phyloP scores from a whole-genome alignment of 2,329 filamentous ascomycete species.

The Trichoderma oligosporum region DNA sequence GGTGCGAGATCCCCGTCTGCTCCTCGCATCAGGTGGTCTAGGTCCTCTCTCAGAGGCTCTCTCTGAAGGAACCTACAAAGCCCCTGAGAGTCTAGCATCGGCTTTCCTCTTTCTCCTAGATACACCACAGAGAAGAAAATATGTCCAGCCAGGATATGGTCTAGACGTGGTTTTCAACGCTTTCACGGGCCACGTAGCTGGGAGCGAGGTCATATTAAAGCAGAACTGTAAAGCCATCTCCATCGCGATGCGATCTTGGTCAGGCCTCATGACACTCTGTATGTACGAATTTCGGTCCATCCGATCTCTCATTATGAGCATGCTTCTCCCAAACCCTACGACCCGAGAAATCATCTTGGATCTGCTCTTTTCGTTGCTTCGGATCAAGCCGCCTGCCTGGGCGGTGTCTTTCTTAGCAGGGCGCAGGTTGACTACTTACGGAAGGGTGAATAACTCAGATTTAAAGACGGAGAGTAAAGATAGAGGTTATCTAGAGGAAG shows the following conservation, averaged over 20 bases:
- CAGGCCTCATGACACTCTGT: constrained; percentile 80
- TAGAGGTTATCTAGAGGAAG: constrained; percentile 58
- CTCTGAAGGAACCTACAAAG: constrained; percentile 85
- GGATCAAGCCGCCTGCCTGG: constrained; percentile 90
- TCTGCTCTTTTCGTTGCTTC: constrained; percentile 71
- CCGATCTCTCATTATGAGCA: constrained; percentile 67
- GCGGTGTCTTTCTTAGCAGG: constrained; percentile 93
- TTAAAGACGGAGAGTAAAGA: constrained; percentile 59
- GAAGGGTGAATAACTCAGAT: constrained; percentile 84
- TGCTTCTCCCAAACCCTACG: constrained; percentile 53
- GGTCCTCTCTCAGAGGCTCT: constrained; percentile 86
- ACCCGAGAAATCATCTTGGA: constrained; percentile 79
- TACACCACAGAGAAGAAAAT: constrained; percentile 72
- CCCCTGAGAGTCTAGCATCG: constrained; percentile 80
- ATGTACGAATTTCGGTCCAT: constrained; percentile 86
- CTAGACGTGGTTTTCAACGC: constrained; percentile 85
- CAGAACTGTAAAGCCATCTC: constrained; percentile 90
- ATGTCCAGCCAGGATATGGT: constrained; percentile 82
- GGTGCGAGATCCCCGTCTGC: constrained; percentile 74
- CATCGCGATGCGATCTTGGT: constrained; percentile 89
- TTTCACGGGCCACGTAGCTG: constrained; percentile 76
- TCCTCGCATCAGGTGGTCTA: constrained; percentile 80
- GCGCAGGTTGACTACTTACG: constrained; percentile 88
- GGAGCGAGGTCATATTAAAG: constrained; percentile 63
- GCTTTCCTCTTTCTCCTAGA: constrained; percentile 91